Evolutionary conservation across 495 filamentous ascomycete species (phyloP).

Genomic region (Niebla homalea): DNA sequence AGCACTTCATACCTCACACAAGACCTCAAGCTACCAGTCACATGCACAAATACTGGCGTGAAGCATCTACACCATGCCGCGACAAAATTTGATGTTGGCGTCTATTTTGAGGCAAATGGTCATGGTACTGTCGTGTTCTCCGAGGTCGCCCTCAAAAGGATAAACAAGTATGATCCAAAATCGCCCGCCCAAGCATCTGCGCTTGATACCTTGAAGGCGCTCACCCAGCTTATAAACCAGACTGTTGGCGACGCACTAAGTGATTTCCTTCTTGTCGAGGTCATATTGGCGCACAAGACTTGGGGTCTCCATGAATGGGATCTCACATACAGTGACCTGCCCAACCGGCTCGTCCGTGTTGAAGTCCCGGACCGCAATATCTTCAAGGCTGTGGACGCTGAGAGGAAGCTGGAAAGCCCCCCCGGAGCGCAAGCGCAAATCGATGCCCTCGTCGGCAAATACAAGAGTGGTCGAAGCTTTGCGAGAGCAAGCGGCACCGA

Average conservation of each 20-base stretch:
- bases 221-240: constrained; percentile 89
- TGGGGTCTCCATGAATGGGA: constrained; percentile 90
- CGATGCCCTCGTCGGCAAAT: constrained; percentile 76
- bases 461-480: constrained; percentile 79
- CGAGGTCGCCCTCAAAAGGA: constrained; percentile 58
- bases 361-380: constrained; percentile 75
- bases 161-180: constrained; percentile 66
- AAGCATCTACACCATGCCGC: constrained; percentile 96
- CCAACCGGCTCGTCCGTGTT: constrained; percentile 85
- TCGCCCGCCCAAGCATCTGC: constrained; percentile 82
- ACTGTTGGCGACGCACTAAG: constrained; percentile 92
- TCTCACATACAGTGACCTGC: constrained; percentile 85
- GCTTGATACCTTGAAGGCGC: constrained; percentile 64
- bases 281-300: constrained; percentile 86
- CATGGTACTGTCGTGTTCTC: constrained; percentile 96
- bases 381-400: constrained; percentile 83
- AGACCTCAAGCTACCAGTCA: constrained; percentile 74
- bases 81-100: constrained; percentile 77
- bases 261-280: constrained; percentile 90
- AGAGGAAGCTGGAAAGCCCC: constrained; percentile 72
- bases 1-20: constrained; percentile 83
- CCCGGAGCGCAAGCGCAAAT: constrained; percentile 69
- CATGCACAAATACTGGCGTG: constrained; percentile 90
- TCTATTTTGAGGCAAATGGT: constrained; percentile 98
- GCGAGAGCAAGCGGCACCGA: constrained; percentile 89